Base-by-base conservation (phyloP, 768 basidiomycete genomes). In the Russula olivacea region DNA sequence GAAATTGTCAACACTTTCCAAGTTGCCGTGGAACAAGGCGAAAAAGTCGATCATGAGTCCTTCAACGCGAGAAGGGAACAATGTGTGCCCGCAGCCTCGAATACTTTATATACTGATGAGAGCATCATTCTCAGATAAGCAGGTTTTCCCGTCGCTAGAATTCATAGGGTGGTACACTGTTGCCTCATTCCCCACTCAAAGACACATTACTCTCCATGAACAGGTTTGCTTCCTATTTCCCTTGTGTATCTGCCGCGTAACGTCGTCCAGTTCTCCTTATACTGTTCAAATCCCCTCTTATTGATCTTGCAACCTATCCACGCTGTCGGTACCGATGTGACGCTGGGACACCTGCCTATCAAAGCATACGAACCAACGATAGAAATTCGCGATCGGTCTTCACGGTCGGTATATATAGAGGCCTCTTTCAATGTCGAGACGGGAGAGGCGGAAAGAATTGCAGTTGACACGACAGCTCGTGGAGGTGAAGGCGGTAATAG, bases 1-100 rank as follows among this genome's bases (percentile, higher is more conserved):
- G 95, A 98, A 75, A 95, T 99, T 71, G 89, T 96, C 62, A 99
- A 98, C 70, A 89, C 91, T 11, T 99, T 98, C 71, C 97, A 99
- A 72, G 79, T 98, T 53, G 88, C 89, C 7, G 77, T 87, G 54
- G 80, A 81, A 59, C 81, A 76, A 36, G 81, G 80, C 47, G 79
- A 81, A 58, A 74, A 77, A 9, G 85, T 96, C 10, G 90, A 98
- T 74, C 85, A 88, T 64, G 88, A 79, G 1, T 98, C 95, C 73
- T 77, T 98, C 9, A 79, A 85, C 12, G 86, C 86, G 53, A 80
- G 97, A 71, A 83, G 85, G 68, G 93, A 95, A 66, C 94, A 98
- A 75, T 99, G 96, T 87, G 62, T 76, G 59, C 38, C 23, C 14
- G 15, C 1, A n/a, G 17, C 19, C 6, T 51, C 25, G 19, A 32